Percentiles rank a stretch among this genome's conserved stretches.
phyloP scores from a whole-genome alignment of 108 stramenopile genomes.

The Licmophora abbreviata region DNA sequence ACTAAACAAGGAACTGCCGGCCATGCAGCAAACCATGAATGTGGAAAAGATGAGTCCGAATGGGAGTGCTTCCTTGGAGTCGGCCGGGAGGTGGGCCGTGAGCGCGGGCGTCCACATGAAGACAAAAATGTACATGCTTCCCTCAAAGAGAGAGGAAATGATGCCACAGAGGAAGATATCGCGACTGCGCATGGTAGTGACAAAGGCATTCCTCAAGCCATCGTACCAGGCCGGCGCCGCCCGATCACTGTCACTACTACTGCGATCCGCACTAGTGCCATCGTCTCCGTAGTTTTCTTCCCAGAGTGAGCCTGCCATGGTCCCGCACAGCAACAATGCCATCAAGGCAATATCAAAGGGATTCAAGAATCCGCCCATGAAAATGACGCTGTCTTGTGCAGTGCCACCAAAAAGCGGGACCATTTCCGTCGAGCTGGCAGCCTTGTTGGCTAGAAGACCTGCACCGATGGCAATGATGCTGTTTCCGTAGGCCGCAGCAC shows the following conservation, averaged over 20 bases:
- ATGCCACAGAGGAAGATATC: conserved; percentile 77
- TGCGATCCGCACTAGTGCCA: conserved; percentile 10
- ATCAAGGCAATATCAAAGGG: conserved; percentile 91
- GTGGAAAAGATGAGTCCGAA: conserved; percentile 92
- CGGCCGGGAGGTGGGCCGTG: conserved; percentile 34
- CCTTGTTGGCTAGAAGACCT: conserved; percentile 84
- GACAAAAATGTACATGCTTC: conserved; percentile 88
- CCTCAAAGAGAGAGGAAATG: conserved; percentile 90
- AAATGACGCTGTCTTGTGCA: no score
- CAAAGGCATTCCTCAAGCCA: conserved; percentile 50
- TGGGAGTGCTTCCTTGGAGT: conserved; percentile 49
- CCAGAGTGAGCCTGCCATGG: conserved; percentile 73
- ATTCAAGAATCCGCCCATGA: conserved; percentile 79
- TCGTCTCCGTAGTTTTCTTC: conserved; percentile 91
- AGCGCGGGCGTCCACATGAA: conserved; percentile 96
- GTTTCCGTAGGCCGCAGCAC: conserved; percentile 85
- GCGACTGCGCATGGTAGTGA: conserved; percentile 41
- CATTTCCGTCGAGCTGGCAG: conserved; percentile 29
- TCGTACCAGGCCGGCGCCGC: conserved; percentile 25
- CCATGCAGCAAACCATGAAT: conserved; percentile 95
- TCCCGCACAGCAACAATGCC: conserved; percentile 65
- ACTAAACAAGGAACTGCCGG: conserved; percentile 81
- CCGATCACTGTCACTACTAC: conserved; percentile 2
- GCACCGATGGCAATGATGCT: conserved; percentile 89
- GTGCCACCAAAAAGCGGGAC: conserved; percentile 19